Evolutionary conservation across 2,329 filamentous ascomycete species (phyloP).

Genomic region (Plenodomus biglobosus): DNA sequence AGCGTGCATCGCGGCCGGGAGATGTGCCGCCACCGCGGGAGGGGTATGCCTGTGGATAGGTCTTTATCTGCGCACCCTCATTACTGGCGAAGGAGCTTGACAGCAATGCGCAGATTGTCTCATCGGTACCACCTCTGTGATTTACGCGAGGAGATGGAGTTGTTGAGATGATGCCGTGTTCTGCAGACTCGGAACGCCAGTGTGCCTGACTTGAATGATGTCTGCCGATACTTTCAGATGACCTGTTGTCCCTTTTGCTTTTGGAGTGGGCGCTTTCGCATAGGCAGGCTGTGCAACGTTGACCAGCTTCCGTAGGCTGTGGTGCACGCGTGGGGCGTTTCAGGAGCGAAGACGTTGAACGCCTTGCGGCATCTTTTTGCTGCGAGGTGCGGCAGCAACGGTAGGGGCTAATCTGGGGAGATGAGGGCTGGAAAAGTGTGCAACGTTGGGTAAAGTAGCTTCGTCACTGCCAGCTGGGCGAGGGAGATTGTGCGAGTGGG

Average conservation of each 20-base stretch:
- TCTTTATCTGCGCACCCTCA: not conserved
- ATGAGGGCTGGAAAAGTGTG: not conserved
- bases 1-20: conserved; percentile 18
- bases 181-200: conserved; percentile 11
- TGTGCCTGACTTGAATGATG: conserved; percentile 6
- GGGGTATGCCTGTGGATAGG: conserved; percentile 17
- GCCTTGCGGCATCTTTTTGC: conserved; percentile 7
- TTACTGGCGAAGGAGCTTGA: conserved; percentile 2
- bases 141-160: conserved; percentile 3
- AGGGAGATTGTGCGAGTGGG: not conserved
- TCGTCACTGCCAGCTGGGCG: not conserved
- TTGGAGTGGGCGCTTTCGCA: conserved; percentile 7
- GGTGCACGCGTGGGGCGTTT: conserved; percentile 27
- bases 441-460: not conserved
- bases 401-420: not conserved
- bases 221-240: conserved; percentile 14
- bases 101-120: conserved; percentile 1
- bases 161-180: conserved; percentile 20
- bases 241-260: conserved; percentile 19
- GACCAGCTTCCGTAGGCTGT: conserved; percentile 12
- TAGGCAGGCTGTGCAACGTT: conserved; percentile 15
- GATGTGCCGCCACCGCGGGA: conserved; percentile 24
- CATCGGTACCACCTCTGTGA: not conserved
- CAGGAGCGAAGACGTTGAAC: conserved; percentile 13
- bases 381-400: conserved; percentile 5